Conservation (phyloP, 148 eudicot genomes). For the Rhododendron henanense region DNA sequence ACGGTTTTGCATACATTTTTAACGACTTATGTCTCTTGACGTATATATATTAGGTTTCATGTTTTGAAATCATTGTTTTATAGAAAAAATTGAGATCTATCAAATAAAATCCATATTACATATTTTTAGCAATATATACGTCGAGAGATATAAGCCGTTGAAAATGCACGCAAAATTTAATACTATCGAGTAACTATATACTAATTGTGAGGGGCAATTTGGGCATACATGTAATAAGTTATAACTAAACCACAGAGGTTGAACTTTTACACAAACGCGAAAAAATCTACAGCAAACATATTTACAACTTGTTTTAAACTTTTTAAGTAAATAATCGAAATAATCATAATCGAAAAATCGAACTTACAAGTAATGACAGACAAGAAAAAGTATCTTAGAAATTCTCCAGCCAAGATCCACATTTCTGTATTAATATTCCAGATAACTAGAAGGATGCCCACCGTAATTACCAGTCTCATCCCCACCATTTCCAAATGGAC, state of each 20-base stretch:
- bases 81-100: no score
- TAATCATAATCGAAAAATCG: neutral
- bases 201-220: no score
- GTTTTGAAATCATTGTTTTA: no score
- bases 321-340: neutral
- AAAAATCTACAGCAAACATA: neutral
- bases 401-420: constrained; percentile 11
- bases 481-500: constrained; percentile 39
- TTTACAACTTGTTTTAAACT: neutral
- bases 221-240: neutral
- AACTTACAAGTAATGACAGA: neutral
- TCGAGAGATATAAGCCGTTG: no score
- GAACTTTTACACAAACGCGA: no score
- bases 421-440: constrained; percentile 13
- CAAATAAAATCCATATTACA: no score
- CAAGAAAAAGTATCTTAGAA: neutral
- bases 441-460: constrained; percentile 21
- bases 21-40: no score
- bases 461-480: constrained; percentile 30
- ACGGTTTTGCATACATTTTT: no score
- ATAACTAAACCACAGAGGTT: neutral
- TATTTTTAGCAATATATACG: no score
- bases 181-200: no score
- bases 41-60: no score
- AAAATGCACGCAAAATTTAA: no score